Base-by-base conservation (phyloP, 129 eudicot genomes). In the Logfia minima region DNA sequence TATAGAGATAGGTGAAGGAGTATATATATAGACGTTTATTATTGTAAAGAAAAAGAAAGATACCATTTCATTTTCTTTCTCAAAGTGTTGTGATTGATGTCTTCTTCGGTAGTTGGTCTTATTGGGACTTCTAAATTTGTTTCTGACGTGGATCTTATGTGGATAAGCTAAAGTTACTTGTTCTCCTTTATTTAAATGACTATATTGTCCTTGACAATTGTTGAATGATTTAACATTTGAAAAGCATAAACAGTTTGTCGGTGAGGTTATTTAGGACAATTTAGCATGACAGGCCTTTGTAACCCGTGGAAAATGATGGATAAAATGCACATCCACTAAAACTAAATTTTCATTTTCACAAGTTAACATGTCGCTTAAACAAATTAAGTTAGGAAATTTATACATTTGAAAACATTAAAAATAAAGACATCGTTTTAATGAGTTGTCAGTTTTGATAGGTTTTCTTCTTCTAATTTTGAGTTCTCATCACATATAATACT, bases 91-190 rank as follows among this genome's bases (percentile, higher is more conserved):
- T 16, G 55, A 21, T 76, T 31, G 53, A 14, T 39, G 70, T 79
- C 39, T 14, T 56, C n/a, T 71, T 79, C 52, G 26, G 51, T 69
- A 23, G 2, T 71, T 59, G 37, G 76, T 70, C 37, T 45, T 19
- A 4, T 24, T 58, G 61, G 48, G 75, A 22, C 61, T 59, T 41
- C 55, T 75, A 26, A 19, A 9, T 7, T 35, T 35, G 29, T 60
- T 66, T 72, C 24, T 71, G 82, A 79, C 77, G 72, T 71, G 77
- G 82, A 78, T 60, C 60, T n/a, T 70, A 34, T 60, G 82, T 78
- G 82, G 82, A 79, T 71, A 78, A 61, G 41, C 62, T 23, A 78
- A 78, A 60, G n/a, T 2, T 28, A 43, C 64, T 78, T 70, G 53
- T 41, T 68, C 32, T 6, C 35, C 41, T 66, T 3, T 23, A 13